A percentile compares a stretch with the other conserved stretches of the same genome.
These are phyloP conservation scores for Penicillium hesseltinei DNA, from an alignment of 2,329 filamentous ascomycete species.

Conservation along the genomic window DNA sequence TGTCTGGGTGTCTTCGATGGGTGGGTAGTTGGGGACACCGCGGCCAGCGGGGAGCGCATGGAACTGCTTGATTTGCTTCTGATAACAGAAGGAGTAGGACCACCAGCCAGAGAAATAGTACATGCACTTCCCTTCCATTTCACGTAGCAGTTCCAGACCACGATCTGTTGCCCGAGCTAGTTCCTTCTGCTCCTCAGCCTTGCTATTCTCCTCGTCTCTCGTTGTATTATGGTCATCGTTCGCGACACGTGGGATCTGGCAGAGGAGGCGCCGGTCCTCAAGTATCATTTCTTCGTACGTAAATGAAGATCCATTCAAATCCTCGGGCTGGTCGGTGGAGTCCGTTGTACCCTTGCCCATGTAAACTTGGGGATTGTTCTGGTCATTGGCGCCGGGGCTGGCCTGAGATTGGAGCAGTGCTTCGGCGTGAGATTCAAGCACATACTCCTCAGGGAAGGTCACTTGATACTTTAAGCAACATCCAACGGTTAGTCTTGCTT, in stretches of 20 bases:
- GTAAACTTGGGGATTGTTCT: slow-evolving; percentile 29
- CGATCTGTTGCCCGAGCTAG: slow-evolving; percentile 71
- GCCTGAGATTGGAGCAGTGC: slow-evolving; percentile 49
- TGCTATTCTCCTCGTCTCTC: slow-evolving; percentile 53
- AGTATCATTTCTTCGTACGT: slow-evolving; percentile 73
- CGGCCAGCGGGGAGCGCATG: slow-evolving; percentile 73
- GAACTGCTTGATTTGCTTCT: slow-evolving; percentile 82
- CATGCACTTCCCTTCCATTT: slow-evolving; percentile 76
- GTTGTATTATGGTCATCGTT: slow-evolving; percentile 63
- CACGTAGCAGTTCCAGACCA: slow-evolving; percentile 75
- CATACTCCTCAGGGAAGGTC: slow-evolving; percentile 68
- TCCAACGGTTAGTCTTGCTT: background rate
- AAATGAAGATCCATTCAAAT: slow-evolving; percentile 12
- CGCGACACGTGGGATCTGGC: slow-evolving; percentile 72
- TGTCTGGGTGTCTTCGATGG: slow-evolving; percentile 71
- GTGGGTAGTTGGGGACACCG: slow-evolving; percentile 66
- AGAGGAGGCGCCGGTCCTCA: slow-evolving; percentile 72
- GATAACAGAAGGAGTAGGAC: slow-evolving; percentile 95
- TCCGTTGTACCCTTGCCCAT: slow-evolving; percentile 40
- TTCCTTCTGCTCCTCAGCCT: slow-evolving; percentile 76
- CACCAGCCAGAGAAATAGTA: slow-evolving; percentile 89
- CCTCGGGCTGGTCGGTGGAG: slow-evolving; percentile 55
- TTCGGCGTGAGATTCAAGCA: slow-evolving; percentile 68
- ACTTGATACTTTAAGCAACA: slow-evolving; percentile 66
- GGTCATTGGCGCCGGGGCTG: slow-evolving; percentile 16